phyloP scores from a whole-genome alignment of 257 asterid genomes.

The Solanum sejunctum region DNA sequence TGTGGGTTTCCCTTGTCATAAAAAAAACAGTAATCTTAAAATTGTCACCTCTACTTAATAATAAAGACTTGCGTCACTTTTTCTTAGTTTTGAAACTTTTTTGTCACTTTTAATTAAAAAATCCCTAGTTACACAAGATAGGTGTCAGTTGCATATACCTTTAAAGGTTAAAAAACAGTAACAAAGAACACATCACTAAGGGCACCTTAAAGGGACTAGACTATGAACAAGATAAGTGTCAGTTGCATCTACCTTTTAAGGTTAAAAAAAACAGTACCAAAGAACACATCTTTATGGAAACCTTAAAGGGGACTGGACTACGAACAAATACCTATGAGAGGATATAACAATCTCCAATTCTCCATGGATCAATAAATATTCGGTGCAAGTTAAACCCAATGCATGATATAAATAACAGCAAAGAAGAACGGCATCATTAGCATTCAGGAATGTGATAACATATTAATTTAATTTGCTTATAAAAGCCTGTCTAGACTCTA shows the following conservation, averaged over 20 bases:
- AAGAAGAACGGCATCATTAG: neutral
- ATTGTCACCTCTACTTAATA: too few species aligned
- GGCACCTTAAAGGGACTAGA: neutral
- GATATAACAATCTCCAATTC: neutral
- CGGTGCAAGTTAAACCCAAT: neutral
- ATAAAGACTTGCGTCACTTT: too few species aligned
- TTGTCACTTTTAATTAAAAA: too few species aligned
- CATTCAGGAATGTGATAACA: neutral
- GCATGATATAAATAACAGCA: neutral
- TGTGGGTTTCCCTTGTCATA: too few species aligned
- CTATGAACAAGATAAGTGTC: neutral
- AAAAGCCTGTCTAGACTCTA: neutral
- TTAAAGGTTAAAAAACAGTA: neutral
- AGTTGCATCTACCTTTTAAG: neutral
- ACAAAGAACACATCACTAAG: neutral
- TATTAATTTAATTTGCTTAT: neutral
- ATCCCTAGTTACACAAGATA: neutral
- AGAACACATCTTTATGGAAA: neutral
- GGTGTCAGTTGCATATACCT: neutral
- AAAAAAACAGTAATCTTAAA: too few species aligned
- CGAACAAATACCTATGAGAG: neutral
- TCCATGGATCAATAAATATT: neutral
- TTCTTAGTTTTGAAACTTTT: too few species aligned
- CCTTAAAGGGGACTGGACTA: neutral
- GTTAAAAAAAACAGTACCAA: neutral